Base-by-base conservation (phyloP, 352 stramenopile species). In the Phytophthora sojae region DNA sequence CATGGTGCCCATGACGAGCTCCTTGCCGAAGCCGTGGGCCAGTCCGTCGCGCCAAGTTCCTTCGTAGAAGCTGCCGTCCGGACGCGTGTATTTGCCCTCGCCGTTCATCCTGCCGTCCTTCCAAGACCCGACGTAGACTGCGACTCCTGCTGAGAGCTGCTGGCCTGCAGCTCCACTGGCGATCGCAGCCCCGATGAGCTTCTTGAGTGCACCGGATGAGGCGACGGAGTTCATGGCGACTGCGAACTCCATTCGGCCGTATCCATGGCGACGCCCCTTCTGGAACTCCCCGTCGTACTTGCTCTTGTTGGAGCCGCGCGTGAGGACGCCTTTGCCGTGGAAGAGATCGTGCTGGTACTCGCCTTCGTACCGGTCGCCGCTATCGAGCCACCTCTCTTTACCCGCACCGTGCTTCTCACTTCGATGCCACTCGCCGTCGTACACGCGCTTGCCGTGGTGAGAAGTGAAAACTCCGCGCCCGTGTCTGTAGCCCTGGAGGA, bases 221-320 rank as follows among this genome's bases (percentile, higher is more conserved):
- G 44, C 5, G 8, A 52, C 63, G 11, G 29, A 53, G 30, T 30
- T 61, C 14, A 14, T 26, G 35, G 47, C 23, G 37, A 23, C 53
- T 11, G 42, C 67, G 47, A 90, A 94, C 51, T 90, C 82, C 82
- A 94, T 94, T 32, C 83, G 77, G 3, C 86, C 86, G 19, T 66
- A 66, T 17, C 84, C 86, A 30, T 94, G 77, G 23, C 84, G 84
- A 35, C 77, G 71, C 3, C 82, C 86, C 14, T 77, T 69, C 3
- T 65, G 69, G 50, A 92, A 92, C 53, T 88, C 80, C 12, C 84
- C 86, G 8, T 89, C 80, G 73, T 92, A 94, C 59, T 79, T 88
- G 60, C 56, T 82, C 11, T 73, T 70, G 42, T 70, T 86, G 12
- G 51, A 70, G 1, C 82, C 80, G 11, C 70, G 67, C 7, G 80